phyloP scores from a whole-genome alignment of 2,329 filamentous ascomycete genomes.

The Kalmusia sp. region DNA sequence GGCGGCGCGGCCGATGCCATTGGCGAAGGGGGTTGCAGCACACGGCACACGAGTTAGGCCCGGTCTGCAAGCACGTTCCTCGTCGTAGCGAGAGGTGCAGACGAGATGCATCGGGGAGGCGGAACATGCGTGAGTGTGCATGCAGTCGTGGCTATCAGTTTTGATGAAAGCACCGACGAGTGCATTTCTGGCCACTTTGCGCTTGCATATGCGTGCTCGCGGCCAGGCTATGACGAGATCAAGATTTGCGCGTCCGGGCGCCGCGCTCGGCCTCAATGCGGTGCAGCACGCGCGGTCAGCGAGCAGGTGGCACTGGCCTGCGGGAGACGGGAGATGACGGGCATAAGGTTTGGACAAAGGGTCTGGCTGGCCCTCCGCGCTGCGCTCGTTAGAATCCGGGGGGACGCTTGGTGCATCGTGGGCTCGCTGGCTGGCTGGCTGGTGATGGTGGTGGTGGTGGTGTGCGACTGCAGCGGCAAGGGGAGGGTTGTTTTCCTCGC shows the following conservation, averaged over 20 bases:
- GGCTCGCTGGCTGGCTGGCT: too few species aligned
- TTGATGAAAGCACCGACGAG: slow-evolving; percentile 16
- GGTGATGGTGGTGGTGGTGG: too few species aligned
- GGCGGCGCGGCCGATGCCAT: slow-evolving; percentile 16
- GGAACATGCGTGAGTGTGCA: slow-evolving; percentile 32
- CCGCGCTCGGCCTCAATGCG: slow-evolving; percentile 35
- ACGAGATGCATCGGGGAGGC: slow-evolving; percentile 36
- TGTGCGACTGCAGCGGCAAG: too few species aligned
- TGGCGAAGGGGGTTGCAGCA: slow-evolving; percentile 12
- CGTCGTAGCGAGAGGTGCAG: slow-evolving; percentile 18
- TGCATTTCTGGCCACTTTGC: slow-evolving; percentile 12
- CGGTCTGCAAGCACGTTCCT: slow-evolving; percentile 23
- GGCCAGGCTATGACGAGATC: slow-evolving; percentile 29
- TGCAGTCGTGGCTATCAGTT: slow-evolving; percentile 22
- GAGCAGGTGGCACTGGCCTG: slow-evolving; percentile 34
- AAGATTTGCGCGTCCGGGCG: slow-evolving; percentile 28
- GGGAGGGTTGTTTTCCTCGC: too few species aligned
- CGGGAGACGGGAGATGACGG: slow-evolving; percentile 47
- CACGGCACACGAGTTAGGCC: slow-evolving; percentile 26
- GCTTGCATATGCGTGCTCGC: slow-evolving; percentile 15
- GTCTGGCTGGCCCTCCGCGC: slow-evolving; percentile 30
- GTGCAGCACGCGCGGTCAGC: slow-evolving; percentile 29
- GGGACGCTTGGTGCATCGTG: too few species aligned
- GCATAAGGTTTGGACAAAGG: slow-evolving; percentile 47
- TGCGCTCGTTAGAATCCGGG: slow-evolving; percentile 28